Conservation (phyloP, 495 filamentous ascomycete genomes). For the Tuber aestivum region DNA sequence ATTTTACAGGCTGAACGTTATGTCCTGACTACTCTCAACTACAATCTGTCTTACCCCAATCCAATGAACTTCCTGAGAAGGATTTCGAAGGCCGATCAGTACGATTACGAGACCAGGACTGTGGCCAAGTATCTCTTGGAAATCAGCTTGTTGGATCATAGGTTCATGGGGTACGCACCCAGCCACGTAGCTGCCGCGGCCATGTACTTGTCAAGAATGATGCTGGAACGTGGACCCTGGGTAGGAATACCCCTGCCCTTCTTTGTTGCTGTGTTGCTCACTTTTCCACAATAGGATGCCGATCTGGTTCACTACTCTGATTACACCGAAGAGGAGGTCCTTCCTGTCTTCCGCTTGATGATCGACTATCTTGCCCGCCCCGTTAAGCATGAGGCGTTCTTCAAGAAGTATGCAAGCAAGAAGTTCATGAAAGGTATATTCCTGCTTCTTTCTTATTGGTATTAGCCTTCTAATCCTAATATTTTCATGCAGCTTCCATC, state of each 20-base stretch:
- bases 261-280: slow-evolving; percentile 5
- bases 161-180: slow-evolving; percentile 78
- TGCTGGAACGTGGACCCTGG: slow-evolving; percentile 84
- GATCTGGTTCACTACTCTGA: slow-evolving; percentile 90
- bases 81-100: slow-evolving; percentile 97
- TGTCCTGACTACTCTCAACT: slow-evolving; percentile 81
- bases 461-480: slow-evolving; percentile 38
- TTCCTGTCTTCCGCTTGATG: slow-evolving; percentile 89
- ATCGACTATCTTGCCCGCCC: slow-evolving; percentile 87
- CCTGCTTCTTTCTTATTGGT: slow-evolving; percentile 10
- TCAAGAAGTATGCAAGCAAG: slow-evolving; percentile 98
- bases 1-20: slow-evolving; percentile 96
- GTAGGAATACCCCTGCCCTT: slow-evolving; percentile 49
- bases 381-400: slow-evolving; percentile 91
- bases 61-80: slow-evolving; percentile 99
- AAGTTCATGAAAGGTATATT: slow-evolving; percentile 88
- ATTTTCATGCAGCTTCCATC: slow-evolving; percentile 64
- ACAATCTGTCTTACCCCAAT: slow-evolving; percentile 97
- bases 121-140: slow-evolving; percentile 98
- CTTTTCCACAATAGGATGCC: slow-evolving; percentile 57
- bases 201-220: slow-evolving; percentile 90
- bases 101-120: slow-evolving; percentile 94
- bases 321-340: slow-evolving; percentile 84
- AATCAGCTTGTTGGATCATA: slow-evolving; percentile 88
- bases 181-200: slow-evolving; percentile 85